Evolutionary conservation across 208 protist species (phyloP).

Genomic region (Crithidia fasciculata): DNA sequence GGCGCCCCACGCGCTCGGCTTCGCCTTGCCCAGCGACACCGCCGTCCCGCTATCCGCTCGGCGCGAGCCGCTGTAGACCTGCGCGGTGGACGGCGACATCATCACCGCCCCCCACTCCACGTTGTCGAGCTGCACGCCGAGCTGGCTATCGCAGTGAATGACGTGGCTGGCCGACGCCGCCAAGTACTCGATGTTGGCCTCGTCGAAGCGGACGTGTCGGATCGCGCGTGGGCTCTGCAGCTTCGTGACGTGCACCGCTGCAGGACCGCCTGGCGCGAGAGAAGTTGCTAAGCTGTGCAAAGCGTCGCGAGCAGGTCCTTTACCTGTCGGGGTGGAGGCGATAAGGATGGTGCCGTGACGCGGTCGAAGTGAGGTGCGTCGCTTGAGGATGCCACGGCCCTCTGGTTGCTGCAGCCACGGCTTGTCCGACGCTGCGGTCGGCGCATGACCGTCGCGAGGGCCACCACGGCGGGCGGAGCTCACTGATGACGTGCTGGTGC

Average conservation of each 20-base stretch:
- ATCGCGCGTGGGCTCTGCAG: background rate
- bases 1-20: constrained; percentile 40
- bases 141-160: constrained; percentile 9
- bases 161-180: constrained; percentile 5
- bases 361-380: background rate
- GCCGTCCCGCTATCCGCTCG: constrained; percentile 5
- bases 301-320: background rate
- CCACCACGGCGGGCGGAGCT: too few species aligned
- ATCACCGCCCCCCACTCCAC: constrained; percentile 11
- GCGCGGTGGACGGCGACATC: constrained; percentile 5
- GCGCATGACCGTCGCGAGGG: background rate
- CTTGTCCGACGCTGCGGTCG: constrained; percentile 1
- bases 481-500: too few species aligned
- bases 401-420: constrained; percentile 4
- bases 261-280: too few species aligned
- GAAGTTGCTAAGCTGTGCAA: background rate
- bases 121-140: background rate
- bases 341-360: background rate
- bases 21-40: constrained; percentile 10
- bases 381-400: constrained; percentile 8
- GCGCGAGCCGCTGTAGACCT: background rate
- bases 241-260: too few species aligned
- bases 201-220: constrained; percentile 32
- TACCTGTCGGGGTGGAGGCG: background rate
- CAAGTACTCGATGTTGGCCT: constrained; percentile 14